phyloP scores from a whole-genome alignment of 2,329 filamentous ascomycete species.

The Nakataea oryzae region DNA sequence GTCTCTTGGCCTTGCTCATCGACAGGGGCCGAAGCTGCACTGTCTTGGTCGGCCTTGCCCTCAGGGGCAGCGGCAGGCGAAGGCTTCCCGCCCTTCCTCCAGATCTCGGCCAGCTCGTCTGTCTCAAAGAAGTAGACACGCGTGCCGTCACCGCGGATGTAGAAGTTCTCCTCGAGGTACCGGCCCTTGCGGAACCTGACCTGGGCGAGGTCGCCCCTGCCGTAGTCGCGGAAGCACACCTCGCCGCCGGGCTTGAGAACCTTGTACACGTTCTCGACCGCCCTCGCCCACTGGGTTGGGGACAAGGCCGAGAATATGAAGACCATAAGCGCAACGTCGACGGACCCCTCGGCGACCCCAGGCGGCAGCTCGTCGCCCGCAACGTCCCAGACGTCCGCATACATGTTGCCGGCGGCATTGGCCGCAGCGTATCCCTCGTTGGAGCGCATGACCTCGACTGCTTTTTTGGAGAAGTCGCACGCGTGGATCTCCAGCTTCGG shows the following conservation, averaged over 20 bases:
- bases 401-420: slow-evolving; percentile 39
- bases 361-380: slow-evolving; percentile 65
- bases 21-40: background rate
- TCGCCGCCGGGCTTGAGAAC: slow-evolving; percentile 87
- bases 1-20: slow-evolving; percentile 15
- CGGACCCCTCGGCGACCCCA: slow-evolving; percentile 63
- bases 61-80: background rate
- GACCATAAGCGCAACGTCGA: slow-evolving; percentile 88
- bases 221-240: slow-evolving; percentile 94
- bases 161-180: slow-evolving; percentile 94
- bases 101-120: slow-evolving; percentile 71
- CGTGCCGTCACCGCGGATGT: slow-evolving; percentile 89
- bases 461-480: slow-evolving; percentile 92
- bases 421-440: slow-evolving; percentile 62
- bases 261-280: slow-evolving; percentile 69
- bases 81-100: slow-evolving; percentile 30
- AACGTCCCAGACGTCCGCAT: slow-evolving; percentile 92
- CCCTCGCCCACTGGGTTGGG: slow-evolving; percentile 73
- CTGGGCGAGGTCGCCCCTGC: slow-evolving; percentile 87
- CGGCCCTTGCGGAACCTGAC: slow-evolving; percentile 94
- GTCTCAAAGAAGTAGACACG: slow-evolving; percentile 95
- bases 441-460: slow-evolving; percentile 81
- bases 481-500: slow-evolving; percentile 74
- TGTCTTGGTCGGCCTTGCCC: slow-evolving; percentile 13
- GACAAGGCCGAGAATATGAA: slow-evolving; percentile 94